Conservation (phyloP, 1,284 basidiomycete genomes). For the Leccinum pseudoinsigne region DNA sequence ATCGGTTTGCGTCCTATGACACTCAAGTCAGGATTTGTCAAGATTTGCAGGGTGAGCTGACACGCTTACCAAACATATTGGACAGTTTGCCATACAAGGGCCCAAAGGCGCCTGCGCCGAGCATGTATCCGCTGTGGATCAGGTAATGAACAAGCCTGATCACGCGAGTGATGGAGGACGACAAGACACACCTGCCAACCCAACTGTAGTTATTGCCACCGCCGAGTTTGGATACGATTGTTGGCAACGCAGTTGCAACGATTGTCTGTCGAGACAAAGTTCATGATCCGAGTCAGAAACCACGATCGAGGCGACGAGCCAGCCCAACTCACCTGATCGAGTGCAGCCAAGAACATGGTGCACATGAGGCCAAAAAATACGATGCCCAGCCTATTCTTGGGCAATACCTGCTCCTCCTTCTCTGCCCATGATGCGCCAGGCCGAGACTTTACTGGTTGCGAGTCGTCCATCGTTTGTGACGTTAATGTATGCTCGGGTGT, state of each 20-base stretch:
- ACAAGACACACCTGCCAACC: constrained; percentile 63
- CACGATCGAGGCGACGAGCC: neutral
- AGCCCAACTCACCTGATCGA: constrained; percentile 50
- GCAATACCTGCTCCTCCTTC: constrained; percentile 54
- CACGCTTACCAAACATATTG: constrained; percentile 49
- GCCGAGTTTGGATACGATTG: constrained; percentile 69
- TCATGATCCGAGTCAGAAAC: neutral
- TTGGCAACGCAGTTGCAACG: constrained; percentile 79
- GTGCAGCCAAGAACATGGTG: constrained; percentile 55
- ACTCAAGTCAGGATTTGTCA: neutral
- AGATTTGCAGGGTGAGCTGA: neutral
- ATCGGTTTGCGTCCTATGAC: constrained; percentile 71
- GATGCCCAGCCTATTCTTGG: constrained; percentile 53
- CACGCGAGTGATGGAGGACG: neutral
- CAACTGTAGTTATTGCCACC: constrained; percentile 71
- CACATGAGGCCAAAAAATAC: constrained; percentile 58
- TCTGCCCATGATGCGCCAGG: constrained; percentile 55
- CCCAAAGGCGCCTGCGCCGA: constrained; percentile 65
- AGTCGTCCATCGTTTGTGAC: constrained; percentile 15
- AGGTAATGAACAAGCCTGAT: neutral
- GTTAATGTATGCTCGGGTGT: neutral
- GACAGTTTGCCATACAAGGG: constrained; percentile 79
- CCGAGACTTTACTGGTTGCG: constrained; percentile 26
- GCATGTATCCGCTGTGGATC: constrained; percentile 62
- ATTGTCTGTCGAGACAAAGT: constrained; percentile 53